Base-by-base conservation (phyloP, 2,329 filamentous ascomycete species). In the Madurella fahalii region DNA sequence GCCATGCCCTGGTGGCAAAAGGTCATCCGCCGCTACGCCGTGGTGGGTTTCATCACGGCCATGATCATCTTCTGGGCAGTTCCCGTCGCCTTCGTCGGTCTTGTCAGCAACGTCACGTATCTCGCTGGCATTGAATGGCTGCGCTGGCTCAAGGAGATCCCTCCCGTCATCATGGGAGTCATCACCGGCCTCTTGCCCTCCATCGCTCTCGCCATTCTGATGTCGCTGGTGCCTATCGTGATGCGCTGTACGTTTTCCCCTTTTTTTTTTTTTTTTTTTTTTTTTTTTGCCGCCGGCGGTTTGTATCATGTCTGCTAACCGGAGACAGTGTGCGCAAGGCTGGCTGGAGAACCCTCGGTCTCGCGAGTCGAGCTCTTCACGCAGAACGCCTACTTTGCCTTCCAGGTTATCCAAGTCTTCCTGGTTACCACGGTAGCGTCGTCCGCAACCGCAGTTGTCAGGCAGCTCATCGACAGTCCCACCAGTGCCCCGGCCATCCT, bases 361-460 rank as follows among this genome's bases (percentile, higher is more conserved):
- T 86, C 90, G 1, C 81, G 87, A 11, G 85, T 95, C 15, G 94
- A 99, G 70, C 76, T 97, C 9, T 91, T 90, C 55, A 91, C 90
- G 0, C 90, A 97, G 68, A 94, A 92, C 65, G 88, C 84, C 63
- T 97, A 95, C 77, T 99, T 96, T 66, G 83, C 81, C 44, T 95
- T 95, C 74, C 90, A 94, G 69, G 84, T 97, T 42, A 79, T 96
- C 17, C 92, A 97, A 68, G 89, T 96, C 43, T 97, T 97, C 74
- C 74, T 97, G 54, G 83, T 97, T 47, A 85, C 89, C 0, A 96
- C 93, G 0, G 62, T 97, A 31, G 82, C 89, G 1, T 93, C 90
- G 15, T 86, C 90, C 1, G 92, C 92, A 9, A 83, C 90, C 2
- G 81, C 86, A 7, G 83, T 89, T 0, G 77, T 84, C 1, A 73